Percentiles rank a stretch among this genome's conserved stretches.
These are phyloP conservation scores for Pleurotus tuoliensis DNA, from an alignment of 768 basidiomycete species.

Conservation along the genomic window DNA sequence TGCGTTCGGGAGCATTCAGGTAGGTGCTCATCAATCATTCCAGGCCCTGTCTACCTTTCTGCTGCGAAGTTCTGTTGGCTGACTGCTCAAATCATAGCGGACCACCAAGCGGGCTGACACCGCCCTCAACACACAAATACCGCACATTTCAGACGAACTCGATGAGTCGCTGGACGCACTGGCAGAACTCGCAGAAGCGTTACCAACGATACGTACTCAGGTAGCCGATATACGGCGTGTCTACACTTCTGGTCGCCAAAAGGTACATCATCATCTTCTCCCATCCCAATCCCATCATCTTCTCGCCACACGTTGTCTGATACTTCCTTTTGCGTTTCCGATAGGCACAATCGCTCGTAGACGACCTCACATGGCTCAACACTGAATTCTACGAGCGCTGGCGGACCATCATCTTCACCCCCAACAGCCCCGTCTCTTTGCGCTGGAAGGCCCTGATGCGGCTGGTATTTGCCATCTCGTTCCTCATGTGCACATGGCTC, in stretches of 20 bases:
- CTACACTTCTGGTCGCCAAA: constrained; percentile 68
- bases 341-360: constrained; percentile 64
- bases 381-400: constrained; percentile 76
- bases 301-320: too few relatives aligned
- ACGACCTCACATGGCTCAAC: constrained; percentile 70
- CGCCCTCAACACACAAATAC: constrained; percentile 55
- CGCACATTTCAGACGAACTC: constrained; percentile 57
- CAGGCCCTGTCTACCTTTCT: background rate
- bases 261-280: constrained; percentile 34
- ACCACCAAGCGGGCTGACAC: constrained; percentile 57
- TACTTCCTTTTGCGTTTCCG: constrained; percentile 1
- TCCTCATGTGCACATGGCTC: constrained; percentile 57
- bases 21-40: constrained; percentile 39
- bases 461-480: constrained; percentile 49
- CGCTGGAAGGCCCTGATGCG: constrained; percentile 68
- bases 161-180: constrained; percentile 58
- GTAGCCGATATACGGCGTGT: constrained; percentile 58
- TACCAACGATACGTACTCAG: constrained; percentile 61
- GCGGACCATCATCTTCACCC: constrained; percentile 70
- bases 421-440: constrained; percentile 67
- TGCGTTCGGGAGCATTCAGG: constrained; percentile 57
- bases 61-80: background rate
- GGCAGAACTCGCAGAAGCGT: constrained; percentile 48
- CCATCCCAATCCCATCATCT: background rate
- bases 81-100: constrained; percentile 32